Evolutionary conservation across 2,329 filamentous ascomycete genomes (phyloP).

Genomic region (Cercospora zeae-maydis): DNA sequence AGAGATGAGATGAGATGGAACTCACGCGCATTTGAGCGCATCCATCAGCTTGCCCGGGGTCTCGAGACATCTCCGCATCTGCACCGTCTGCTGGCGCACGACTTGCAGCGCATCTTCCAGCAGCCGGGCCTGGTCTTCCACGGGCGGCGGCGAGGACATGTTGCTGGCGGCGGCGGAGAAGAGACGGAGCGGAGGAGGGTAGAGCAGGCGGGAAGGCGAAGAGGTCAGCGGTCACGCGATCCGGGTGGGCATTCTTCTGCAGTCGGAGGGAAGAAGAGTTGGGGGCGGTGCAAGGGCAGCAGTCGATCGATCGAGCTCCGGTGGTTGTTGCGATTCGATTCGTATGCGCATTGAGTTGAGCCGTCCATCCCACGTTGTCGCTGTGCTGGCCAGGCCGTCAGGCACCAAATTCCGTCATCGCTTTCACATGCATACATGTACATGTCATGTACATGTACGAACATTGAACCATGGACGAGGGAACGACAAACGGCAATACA

Average conservation of each 20-base stretch:
- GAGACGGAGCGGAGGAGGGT: constrained; percentile 7
- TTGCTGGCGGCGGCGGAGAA: constrained; percentile 17
- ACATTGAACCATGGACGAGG: background rate
- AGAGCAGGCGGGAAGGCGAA: background rate
- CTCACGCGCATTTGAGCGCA: constrained; percentile 97
- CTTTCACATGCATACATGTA: background rate
- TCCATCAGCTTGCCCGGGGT: constrained; percentile 99
- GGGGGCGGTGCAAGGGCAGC: background rate
- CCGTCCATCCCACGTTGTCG: background rate
- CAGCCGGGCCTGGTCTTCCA: constrained; percentile 69
- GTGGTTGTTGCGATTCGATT: constrained; percentile 1
- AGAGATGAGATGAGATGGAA: background rate
- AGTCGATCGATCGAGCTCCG: background rate
- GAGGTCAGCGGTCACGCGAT: constrained; percentile 6
- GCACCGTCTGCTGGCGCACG: constrained; percentile 90
- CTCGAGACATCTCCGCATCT: constrained; percentile 98
- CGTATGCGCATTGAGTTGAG: background rate
- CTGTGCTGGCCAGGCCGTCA: background rate
- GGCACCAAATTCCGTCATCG: constrained; percentile 2
- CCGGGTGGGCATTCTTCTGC: constrained; percentile 3
- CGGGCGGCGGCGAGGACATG: constrained; percentile 42
- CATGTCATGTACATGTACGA: no score
- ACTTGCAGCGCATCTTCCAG: constrained; percentile 95
- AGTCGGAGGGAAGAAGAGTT: background rate
- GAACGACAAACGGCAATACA: background rate